A percentile compares a stretch with the other conserved stretches of the same genome.
phyloP scores from a whole-genome alignment of 2,329 filamentous ascomycete species.

The Diplodia intermedia region DNA sequence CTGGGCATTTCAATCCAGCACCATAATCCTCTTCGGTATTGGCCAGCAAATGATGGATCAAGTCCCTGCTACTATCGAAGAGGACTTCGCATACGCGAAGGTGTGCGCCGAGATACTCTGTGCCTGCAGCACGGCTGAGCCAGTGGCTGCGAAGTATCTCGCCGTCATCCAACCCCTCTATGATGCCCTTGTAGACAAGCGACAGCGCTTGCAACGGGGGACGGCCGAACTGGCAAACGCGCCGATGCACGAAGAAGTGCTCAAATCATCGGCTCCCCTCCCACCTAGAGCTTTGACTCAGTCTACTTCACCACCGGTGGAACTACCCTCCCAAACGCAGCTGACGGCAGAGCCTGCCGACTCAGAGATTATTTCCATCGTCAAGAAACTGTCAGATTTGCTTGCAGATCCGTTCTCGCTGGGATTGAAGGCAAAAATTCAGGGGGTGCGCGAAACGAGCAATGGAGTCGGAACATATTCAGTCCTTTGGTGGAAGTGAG shows the following conservation, averaged over 20 bases:
- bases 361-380: conserved; percentile 46
- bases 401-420: conserved; percentile 48
- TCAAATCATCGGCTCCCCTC: neutral
- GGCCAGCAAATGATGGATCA: conserved; percentile 46
- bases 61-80: conserved; percentile 40
- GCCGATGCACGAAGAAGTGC: neutral
- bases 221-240: conserved; percentile 39
- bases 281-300: neutral
- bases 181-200: conserved; percentile 40
- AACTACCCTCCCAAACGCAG: neutral
- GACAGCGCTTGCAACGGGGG: neutral
- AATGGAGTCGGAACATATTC: conserved; percentile 24
- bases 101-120: conserved; percentile 48
- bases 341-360: conserved; percentile 12
- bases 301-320: neutral
- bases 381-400: conserved; percentile 44
- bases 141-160: conserved; percentile 44
- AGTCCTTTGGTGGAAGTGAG: conserved; percentile 29
- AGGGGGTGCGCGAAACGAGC: conserved; percentile 36
- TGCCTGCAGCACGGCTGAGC: conserved; percentile 42
- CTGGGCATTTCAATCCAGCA: conserved; percentile 46
- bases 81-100: conserved; percentile 45
- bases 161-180: conserved; percentile 46
- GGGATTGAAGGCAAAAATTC: conserved; percentile 39
- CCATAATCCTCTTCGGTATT: conserved; percentile 46